Conservation (phyloP, 345 rosid genomes). For the Turnera subulata region DNA sequence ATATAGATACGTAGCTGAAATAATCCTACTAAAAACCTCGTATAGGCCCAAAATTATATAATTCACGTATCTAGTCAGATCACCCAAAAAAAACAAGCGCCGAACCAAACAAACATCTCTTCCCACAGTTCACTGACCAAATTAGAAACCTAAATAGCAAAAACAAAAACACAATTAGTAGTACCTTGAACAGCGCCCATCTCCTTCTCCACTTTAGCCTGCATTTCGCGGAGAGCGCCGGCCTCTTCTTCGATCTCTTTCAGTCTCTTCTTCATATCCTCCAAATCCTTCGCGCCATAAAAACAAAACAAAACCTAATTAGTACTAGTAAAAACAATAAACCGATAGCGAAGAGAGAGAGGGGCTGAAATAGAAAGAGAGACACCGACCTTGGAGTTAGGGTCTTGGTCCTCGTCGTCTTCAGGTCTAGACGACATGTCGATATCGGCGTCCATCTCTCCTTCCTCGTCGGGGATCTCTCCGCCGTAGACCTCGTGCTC, state of each 20-base stretch:
- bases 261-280: constrained; percentile 94
- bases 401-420: constrained; percentile 50
- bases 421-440: constrained; percentile 42
- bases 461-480: constrained; percentile 75
- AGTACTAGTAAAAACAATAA: not conserved
- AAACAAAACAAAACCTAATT: not conserved
- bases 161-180: constrained; percentile 8
- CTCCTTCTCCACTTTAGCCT: constrained; percentile 99
- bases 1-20: too few relatives aligned
- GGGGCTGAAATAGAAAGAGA: not conserved
- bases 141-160: too few relatives aligned
- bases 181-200: constrained; percentile 94
- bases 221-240: constrained; percentile 97
- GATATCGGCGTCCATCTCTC: constrained; percentile 68
- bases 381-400: constrained; percentile 76
- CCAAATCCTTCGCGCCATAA: constrained; percentile 60
- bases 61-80: too few relatives aligned
- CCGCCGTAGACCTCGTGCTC: constrained; percentile 89
- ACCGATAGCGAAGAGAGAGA: constrained; percentile 3
- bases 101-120: too few relatives aligned
- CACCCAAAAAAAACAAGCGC: too few relatives aligned
- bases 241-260: constrained; percentile 99
- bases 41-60: too few relatives aligned
- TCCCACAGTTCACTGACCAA: too few relatives aligned
- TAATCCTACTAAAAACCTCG: too few relatives aligned